phyloP scores from a whole-genome alignment of 352 stramenopile species.

The Phytophthora nicotianae region DNA sequence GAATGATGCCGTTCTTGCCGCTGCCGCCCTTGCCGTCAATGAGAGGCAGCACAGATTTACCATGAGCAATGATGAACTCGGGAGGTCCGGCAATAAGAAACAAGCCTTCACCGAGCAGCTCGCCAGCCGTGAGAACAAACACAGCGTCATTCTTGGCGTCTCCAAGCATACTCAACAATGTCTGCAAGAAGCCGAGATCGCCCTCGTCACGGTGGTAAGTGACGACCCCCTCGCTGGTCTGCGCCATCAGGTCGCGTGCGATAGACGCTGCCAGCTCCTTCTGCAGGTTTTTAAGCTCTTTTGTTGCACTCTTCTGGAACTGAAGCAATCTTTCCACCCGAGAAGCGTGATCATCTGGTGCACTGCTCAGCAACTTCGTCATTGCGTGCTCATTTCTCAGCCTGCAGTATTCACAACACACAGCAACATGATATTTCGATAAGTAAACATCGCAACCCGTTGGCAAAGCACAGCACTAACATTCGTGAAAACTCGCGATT shows the following conservation, averaged over 20 bases:
- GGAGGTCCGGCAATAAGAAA: constrained; percentile 71
- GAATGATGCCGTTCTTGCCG: constrained; percentile 75
- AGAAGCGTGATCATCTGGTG: constrained; percentile 63
- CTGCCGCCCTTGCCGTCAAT: constrained; percentile 81
- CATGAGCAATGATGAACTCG: constrained; percentile 60
- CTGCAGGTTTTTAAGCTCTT: constrained; percentile 75
- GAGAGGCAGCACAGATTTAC: constrained; percentile 53
- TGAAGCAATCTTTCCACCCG: constrained; percentile 72
- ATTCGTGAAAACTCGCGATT: constrained; percentile 81
- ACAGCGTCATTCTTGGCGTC: constrained; percentile 43
- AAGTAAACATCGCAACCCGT: constrained; percentile 1
- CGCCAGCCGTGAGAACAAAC: constrained; percentile 59
- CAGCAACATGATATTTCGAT: background rate
- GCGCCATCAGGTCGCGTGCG: constrained; percentile 47
- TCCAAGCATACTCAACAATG: constrained; percentile 51
- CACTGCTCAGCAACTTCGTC: constrained; percentile 77
- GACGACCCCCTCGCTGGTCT: constrained; percentile 37
- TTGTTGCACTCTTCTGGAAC: constrained; percentile 58
- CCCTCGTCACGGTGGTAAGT: constrained; percentile 66
- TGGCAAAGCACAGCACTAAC: constrained; percentile 33
- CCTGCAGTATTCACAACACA: constrained; percentile 25
- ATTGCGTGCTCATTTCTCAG: constrained; percentile 67
- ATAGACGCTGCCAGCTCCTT: constrained; percentile 68
- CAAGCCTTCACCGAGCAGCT: constrained; percentile 55
- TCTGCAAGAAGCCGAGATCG: constrained; percentile 76